A percentile compares a stretch with the other conserved stretches of the same genome.
Conservation (phyloP, 1,284 basidiomycete species). For the Amylostereum areolatum region DNA sequence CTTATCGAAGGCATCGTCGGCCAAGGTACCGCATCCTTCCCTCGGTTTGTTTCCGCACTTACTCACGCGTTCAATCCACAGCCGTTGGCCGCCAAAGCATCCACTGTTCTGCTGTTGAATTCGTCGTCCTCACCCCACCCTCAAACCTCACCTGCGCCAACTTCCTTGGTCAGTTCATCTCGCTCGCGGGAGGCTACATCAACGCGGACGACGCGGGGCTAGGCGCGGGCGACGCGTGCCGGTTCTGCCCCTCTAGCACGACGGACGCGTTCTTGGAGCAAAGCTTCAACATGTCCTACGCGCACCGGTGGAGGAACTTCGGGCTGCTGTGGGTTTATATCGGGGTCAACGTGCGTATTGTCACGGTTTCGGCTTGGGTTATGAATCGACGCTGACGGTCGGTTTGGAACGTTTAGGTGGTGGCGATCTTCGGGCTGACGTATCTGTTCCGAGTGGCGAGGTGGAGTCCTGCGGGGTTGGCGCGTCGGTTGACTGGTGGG, state of each 20-base stretch:
- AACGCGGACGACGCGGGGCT: slow-evolving; percentile 33
- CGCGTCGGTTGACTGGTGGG: too few relatives aligned
- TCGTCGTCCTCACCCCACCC: slow-evolving; percentile 49
- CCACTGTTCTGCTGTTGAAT: slow-evolving; percentile 49
- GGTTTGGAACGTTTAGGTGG: too few relatives aligned
- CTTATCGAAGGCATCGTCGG: background rate
- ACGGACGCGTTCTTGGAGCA: slow-evolving; percentile 54
- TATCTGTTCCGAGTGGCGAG: too few relatives aligned
- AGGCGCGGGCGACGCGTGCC: slow-evolving; percentile 31
- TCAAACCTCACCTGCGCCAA: slow-evolving; percentile 51
- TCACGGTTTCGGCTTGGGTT: too few relatives aligned
- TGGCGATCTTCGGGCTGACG: too few relatives aligned
- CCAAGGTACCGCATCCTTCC: too few relatives aligned
- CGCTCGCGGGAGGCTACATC: slow-evolving; percentile 57
- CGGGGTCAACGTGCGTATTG: slow-evolving; percentile 42
- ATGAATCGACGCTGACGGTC: too few relatives aligned
- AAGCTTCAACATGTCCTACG: slow-evolving; percentile 43
- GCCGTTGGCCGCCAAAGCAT: slow-evolving; percentile 27
- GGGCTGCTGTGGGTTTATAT: slow-evolving; percentile 62
- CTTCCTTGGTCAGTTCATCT: slow-evolving; percentile 51
- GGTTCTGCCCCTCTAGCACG: slow-evolving; percentile 39
- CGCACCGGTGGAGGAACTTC: slow-evolving; percentile 54
- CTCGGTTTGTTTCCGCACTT: background rate
- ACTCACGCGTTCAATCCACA: background rate
- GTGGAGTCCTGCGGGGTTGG: too few relatives aligned